These are phyloP conservation scores for Panaeolus cyanescens DNA, from an alignment of 768 basidiomycete species.

Conservation along the genomic window DNA sequence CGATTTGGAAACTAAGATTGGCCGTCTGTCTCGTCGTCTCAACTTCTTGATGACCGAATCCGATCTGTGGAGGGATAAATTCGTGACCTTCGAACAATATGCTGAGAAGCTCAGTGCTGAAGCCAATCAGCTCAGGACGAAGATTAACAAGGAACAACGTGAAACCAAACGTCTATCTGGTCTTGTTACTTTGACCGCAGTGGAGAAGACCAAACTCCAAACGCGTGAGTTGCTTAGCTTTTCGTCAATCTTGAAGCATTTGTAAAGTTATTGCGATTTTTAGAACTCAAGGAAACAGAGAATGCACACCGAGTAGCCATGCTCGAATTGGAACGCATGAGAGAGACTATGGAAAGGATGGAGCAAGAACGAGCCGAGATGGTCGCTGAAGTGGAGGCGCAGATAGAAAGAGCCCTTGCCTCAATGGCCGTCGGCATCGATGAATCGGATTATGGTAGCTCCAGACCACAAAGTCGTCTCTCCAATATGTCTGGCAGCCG, in stretches of 20 bases:
- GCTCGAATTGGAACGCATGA: constrained; percentile 83
- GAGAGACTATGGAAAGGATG: constrained; percentile 83
- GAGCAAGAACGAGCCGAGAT: constrained; percentile 84
- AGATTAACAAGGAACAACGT: constrained; percentile 89
- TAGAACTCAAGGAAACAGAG: constrained; percentile 85
- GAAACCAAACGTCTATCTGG: constrained; percentile 87
- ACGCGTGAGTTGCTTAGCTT: constrained; percentile 54
- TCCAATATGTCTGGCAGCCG: constrained; percentile 59
- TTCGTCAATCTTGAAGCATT: not conserved
- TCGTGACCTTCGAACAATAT: constrained; percentile 92
- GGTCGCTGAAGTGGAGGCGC: constrained; percentile 92
- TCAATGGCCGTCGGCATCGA: constrained; percentile 83
- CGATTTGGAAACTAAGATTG: constrained; percentile 93
- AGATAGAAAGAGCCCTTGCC: constrained; percentile 84
- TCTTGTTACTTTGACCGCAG: constrained; percentile 72
- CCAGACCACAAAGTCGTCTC: constrained; percentile 67
- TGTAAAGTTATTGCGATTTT: constrained; percentile 9
- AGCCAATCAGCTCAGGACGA: constrained; percentile 79
- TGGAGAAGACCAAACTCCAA: constrained; percentile 79
- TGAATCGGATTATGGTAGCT: constrained; percentile 75
- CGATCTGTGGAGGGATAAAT: constrained; percentile 91
- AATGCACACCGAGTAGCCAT: constrained; percentile 77
- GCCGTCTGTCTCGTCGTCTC: constrained; percentile 78
- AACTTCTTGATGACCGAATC: constrained; percentile 93
- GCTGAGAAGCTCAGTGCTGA: constrained; percentile 89